Percentiles rank a stretch among this genome's conserved stretches.
These are phyloP conservation scores for Zygoascus sp. DNA, from an alignment of 1,139 yeast genomes.

Conservation along the genomic window DNA sequence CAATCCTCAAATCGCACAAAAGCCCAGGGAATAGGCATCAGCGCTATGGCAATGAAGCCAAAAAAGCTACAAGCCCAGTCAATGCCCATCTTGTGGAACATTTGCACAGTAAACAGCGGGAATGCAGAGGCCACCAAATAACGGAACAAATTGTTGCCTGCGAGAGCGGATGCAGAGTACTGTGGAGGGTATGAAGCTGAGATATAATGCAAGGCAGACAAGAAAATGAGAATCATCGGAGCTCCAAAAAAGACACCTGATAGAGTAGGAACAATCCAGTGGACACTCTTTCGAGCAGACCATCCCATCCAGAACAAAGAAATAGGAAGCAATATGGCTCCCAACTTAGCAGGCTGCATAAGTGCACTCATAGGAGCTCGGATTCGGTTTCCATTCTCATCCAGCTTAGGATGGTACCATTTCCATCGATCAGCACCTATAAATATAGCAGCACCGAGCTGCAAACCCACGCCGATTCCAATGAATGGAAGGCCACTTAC, in stretches of 20 bases:
- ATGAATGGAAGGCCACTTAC: conserved; percentile 46
- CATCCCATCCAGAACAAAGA: conserved; percentile 50
- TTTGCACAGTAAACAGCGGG: conserved; percentile 53
- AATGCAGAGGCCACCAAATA: conserved; percentile 53
- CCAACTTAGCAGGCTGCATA: conserved; percentile 35
- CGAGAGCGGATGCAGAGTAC: conserved; percentile 53
- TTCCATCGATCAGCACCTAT: conserved; percentile 31
- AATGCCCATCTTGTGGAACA: conserved; percentile 39
- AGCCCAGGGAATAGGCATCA: conserved; percentile 32
- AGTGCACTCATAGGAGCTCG: conserved; percentile 47
- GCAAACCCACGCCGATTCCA: conserved; percentile 43
- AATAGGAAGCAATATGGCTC: conserved; percentile 44
- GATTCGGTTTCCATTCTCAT: conserved; percentile 60
- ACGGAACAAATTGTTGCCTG: conserved; percentile 50
- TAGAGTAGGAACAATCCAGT: conserved; percentile 57
- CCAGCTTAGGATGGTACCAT: conserved; percentile 52
- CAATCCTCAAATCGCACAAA: conserved; percentile 8
- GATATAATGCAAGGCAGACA: conserved; percentile 51
- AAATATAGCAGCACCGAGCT: conserved; percentile 21
- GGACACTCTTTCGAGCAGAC: conserved; percentile 49
- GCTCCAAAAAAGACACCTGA: conserved; percentile 54
- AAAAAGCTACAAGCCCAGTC: conserved; percentile 52
- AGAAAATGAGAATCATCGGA: conserved; percentile 52
- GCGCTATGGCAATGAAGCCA: conserved; percentile 40
- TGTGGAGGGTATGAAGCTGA: conserved; percentile 74